Evolutionary conservation across 1,284 basidiomycete species (phyloP), one percentile per base, ranked within the genome.

Genomic region (Austroboletus novae-zelandiae): DNA sequence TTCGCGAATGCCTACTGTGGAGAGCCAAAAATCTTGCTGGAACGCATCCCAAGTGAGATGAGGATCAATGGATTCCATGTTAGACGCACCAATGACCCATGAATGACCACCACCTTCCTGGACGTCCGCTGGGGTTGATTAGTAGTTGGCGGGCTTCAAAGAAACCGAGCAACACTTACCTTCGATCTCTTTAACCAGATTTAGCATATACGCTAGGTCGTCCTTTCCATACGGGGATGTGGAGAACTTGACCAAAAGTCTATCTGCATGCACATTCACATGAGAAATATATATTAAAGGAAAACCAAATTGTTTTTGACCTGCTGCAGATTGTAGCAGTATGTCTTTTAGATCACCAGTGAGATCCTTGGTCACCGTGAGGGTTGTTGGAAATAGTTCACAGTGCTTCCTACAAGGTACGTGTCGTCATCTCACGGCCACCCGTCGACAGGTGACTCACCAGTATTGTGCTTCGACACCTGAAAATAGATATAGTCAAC

Each of bases 221-320:
- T 54, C 13, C 47, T 55, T 63, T 45, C 34, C 42, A 30, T 61
- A 66, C 8, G 66, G 67, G 15, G 64, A 66, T 4, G 64, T 66
- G 44, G 64, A 68, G 43, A 69, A 69, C 18, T 69, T 66, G 0
- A 61, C 65, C 32, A 66, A 43, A 8, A 68, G 32, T 30, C 64
- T 56, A 46, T 66, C 64, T 66, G 52, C 27, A 40, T 14, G 31
- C 13, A 27, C 10, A 10, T 15, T 43, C 14, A 6, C n/a, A 23
- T 54, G 14, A 47, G 42, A 15, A 20, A 45, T 14, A 25, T n/a
- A 34, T 9, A 1, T 40, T 7, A 27, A 27, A 27, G 25, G 23
- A 34, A 34, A 34, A 15, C 15, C 13, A 34, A 34, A 2, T 11
- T 9, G 34, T 14, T 9, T 17, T 11, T 27, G 20, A 67, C 64